phyloP scores from a whole-genome alignment of 2,329 filamentous ascomycete species.

The Talaromyces funiculosus region DNA sequence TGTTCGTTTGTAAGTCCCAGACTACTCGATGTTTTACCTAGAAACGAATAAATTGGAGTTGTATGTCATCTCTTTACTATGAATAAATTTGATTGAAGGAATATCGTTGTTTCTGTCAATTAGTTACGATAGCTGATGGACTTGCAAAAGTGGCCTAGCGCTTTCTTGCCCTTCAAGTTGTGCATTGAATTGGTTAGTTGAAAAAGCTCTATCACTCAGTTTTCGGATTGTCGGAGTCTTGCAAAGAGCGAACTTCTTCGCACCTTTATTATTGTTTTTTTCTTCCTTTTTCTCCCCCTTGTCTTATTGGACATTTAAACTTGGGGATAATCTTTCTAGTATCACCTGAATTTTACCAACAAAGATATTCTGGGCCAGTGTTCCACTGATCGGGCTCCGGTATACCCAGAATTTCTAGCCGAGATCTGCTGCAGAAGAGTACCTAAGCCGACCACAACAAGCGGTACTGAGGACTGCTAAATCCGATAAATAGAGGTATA shows the following conservation, averaged over 20 bases:
- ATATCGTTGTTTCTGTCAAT: background rate
- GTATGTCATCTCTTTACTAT: background rate
- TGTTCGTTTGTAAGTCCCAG: background rate
- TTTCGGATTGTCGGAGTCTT: background rate
- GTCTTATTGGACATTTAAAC: too few species aligned
- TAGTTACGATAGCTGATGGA: background rate
- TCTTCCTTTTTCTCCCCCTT: too few species aligned
- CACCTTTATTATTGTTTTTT: background rate
- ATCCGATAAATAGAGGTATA: background rate
- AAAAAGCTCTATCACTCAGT: background rate
- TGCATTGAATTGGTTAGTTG: too few species aligned
- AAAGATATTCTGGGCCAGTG: background rate
- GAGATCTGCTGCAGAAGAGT: background rate
- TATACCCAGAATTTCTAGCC: background rate
- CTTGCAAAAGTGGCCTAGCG: background rate
- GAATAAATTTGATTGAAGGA: background rate
- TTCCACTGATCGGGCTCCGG: background rate
- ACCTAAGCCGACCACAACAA: background rate
- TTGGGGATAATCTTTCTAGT: background rate
- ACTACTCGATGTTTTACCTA: background rate
- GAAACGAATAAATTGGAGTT: background rate
- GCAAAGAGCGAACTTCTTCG: background rate
- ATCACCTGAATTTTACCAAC: background rate
- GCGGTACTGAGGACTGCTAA: background rate
- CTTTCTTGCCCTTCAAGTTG: background rate